These are phyloP conservation scores for Capronia americana DNA, from an alignment of 2,329 filamentous ascomycete genomes.

Conservation along the genomic window DNA sequence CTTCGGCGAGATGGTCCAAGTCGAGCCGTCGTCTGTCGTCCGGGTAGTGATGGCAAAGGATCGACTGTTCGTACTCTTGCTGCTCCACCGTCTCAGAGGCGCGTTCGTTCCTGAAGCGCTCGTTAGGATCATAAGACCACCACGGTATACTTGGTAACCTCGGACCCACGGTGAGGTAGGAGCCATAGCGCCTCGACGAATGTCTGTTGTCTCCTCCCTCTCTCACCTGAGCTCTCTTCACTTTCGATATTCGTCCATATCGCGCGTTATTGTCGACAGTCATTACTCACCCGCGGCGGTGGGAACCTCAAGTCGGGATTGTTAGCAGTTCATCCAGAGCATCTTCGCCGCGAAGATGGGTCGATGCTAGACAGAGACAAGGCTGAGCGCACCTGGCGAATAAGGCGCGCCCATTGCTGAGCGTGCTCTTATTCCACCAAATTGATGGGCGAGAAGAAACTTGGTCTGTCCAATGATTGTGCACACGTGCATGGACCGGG, in stretches of 20 bases:
- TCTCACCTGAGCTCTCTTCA: neutral
- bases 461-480: neutral
- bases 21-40: constrained; percentile 11
- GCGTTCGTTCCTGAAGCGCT: constrained; percentile 11
- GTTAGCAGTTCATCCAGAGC: neutral
- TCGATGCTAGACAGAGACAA: neutral
- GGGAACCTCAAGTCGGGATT: neutral
- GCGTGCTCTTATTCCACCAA: constrained; percentile 14
- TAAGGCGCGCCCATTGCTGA: constrained; percentile 8
- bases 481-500: neutral
- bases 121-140: neutral
- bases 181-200: neutral
- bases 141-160: neutral
- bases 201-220: neutral
- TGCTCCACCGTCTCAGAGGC: constrained; percentile 26
- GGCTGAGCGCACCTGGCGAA: constrained; percentile 4
- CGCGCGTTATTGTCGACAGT: neutral
- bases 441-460: neutral
- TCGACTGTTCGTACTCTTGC: constrained; percentile 27
- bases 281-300: neutral
- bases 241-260: neutral
- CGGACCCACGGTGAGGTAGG: constrained; percentile 1
- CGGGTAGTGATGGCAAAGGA: constrained; percentile 24
- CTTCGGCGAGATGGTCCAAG: constrained; percentile 11
- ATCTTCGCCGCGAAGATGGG: neutral